These are phyloP conservation scores for Erodium chrysanthum DNA, from an alignment of 441 rosid species.

Conservation along the genomic window DNA sequence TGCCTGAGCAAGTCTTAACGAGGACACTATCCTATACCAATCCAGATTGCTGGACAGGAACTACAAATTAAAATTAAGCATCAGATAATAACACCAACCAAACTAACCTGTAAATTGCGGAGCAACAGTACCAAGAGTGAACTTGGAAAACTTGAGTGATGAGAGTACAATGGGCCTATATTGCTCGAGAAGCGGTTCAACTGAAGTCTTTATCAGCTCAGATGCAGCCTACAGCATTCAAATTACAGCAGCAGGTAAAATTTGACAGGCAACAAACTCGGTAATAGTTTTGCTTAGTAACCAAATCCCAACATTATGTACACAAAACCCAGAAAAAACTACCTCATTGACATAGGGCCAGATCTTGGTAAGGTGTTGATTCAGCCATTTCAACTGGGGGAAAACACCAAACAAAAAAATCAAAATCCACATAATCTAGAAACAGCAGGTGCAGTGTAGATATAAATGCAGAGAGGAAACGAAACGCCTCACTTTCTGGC, in stretches of 20 bases:
- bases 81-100: not conserved
- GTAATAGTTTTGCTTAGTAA: not conserved
- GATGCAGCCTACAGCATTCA: conserved; percentile 66
- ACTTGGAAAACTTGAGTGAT: conserved; percentile 74
- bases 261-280: not conserved
- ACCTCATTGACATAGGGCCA: conserved; percentile 94
- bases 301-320: not conserved
- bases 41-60: not conserved
- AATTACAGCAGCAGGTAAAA: conserved; percentile 7
- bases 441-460: not conserved
- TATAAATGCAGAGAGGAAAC: conserved; percentile 1
- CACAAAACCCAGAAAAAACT: conserved; percentile 6
- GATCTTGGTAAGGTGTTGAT: conserved; percentile 76
- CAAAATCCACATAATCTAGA: conserved; percentile 18
- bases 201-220: conserved; percentile 68
- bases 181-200: conserved; percentile 85
- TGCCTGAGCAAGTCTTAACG: not conserved
- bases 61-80: not conserved
- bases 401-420: conserved; percentile 14
- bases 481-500: conserved; percentile 56
- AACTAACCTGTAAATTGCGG: conserved; percentile 89
- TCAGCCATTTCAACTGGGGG: conserved; percentile 80
- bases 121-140: conserved; percentile 95
- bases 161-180: conserved; percentile 62
- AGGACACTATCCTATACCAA: not conserved